Evolutionary conservation across 352 stramenopile species (phyloP).

Genomic region (Phytopythium boreale): DNA sequence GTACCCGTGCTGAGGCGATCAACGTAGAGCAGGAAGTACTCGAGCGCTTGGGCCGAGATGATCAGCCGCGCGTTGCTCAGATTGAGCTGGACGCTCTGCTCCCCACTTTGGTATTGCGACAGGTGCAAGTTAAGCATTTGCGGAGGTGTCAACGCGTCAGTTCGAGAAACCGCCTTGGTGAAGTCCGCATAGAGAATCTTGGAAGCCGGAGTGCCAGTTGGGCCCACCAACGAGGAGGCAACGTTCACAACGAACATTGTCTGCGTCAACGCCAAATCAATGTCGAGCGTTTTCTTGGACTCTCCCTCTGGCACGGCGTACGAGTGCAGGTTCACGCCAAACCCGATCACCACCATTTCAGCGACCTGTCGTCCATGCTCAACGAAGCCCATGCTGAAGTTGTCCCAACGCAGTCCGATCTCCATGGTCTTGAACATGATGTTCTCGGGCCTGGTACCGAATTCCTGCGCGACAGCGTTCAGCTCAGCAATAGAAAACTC

Average conservation of each 20-base stretch:
- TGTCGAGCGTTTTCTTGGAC: constrained; percentile 43
- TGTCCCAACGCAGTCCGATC: constrained; percentile 47
- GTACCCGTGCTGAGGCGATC: constrained; percentile 54
- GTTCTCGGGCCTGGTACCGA: constrained; percentile 35
- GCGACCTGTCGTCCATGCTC: constrained; percentile 38
- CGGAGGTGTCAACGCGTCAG: constrained; percentile 24
- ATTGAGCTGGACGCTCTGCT: constrained; percentile 35
- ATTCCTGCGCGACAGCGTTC: constrained; percentile 36
- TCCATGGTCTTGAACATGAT: constrained; percentile 56
- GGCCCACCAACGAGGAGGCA: constrained; percentile 26
- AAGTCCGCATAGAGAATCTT: constrained; percentile 63
- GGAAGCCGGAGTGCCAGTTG: constrained; percentile 28
- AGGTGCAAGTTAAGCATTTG: constrained; percentile 47
- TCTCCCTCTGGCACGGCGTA: constrained; percentile 41
- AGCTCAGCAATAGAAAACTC: constrained; percentile 43
- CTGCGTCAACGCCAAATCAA: constrained; percentile 47
- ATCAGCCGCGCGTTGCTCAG: constrained; percentile 54
- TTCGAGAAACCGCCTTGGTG: constrained; percentile 23
- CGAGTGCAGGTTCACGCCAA: constrained; percentile 41
- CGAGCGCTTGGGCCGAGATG: constrained; percentile 36
- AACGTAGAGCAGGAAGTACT: constrained; percentile 63
- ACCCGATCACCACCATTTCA: constrained; percentile 48
- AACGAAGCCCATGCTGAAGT: constrained; percentile 48
- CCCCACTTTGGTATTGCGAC: constrained; percentile 40
- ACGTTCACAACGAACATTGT: constrained; percentile 51